phyloP scores from a whole-genome alignment of 1,139 yeast species.

The Casaregolazyma lundiana region DNA sequence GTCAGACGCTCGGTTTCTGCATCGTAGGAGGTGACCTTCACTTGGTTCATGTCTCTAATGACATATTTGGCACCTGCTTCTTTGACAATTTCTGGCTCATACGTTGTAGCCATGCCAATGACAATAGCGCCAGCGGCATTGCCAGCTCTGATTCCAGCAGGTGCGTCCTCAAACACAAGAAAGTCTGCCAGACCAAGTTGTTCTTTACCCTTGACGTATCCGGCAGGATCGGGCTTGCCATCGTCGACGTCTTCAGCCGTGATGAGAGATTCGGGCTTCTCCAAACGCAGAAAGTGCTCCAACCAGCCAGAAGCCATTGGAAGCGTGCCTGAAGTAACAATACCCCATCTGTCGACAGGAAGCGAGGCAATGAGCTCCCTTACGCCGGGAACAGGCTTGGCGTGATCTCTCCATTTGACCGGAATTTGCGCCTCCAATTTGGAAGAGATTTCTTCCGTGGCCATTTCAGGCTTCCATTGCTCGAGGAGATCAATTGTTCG shows the following conservation, averaged over 20 bases:
- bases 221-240: slow-evolving; percentile 85
- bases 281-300: slow-evolving; percentile 51
- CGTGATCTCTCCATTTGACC: slow-evolving; percentile 63
- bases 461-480: slow-evolving; percentile 71
- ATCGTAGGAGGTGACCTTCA: slow-evolving; percentile 36
- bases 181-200: slow-evolving; percentile 49
- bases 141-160: slow-evolving; percentile 84
- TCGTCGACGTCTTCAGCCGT: slow-evolving; percentile 72
- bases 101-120: slow-evolving; percentile 79
- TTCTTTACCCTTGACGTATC: slow-evolving; percentile 64
- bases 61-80: slow-evolving; percentile 78
- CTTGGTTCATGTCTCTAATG: slow-evolving; percentile 59
- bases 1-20: slow-evolving; percentile 24
- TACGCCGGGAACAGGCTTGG: slow-evolving; percentile 73
- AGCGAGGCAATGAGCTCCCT: slow-evolving; percentile 52
- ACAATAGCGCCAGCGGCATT: slow-evolving; percentile 79
- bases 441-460: slow-evolving; percentile 60
- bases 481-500: slow-evolving; percentile 75
- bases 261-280: slow-evolving; percentile 66
- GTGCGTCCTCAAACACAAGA: slow-evolving; percentile 83
- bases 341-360: slow-evolving; percentile 56
- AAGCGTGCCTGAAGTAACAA: slow-evolving; percentile 78
- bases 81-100: slow-evolving; percentile 62
- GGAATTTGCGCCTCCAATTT: slow-evolving; percentile 69
- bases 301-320: slow-evolving; percentile 80